A percentile compares a stretch with the other conserved stretches of the same genome.
Evolutionary conservation across 148 eudicot genomes (phyloP).

Genomic region (Camellia granthamiana): DNA sequence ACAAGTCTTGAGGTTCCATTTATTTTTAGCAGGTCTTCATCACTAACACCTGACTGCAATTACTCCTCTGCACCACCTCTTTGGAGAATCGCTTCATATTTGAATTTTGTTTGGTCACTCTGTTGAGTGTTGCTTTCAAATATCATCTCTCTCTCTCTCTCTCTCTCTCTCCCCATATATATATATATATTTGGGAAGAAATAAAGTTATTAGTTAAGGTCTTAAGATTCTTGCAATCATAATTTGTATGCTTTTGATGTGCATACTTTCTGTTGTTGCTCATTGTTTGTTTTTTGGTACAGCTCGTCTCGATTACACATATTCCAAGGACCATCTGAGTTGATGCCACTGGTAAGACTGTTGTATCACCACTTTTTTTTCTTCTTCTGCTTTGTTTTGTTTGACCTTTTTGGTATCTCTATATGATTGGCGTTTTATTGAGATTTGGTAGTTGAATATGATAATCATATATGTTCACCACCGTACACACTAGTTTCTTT

Average conservation of each 20-base stretch:
- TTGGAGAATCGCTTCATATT: background rate
- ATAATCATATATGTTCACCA: background rate
- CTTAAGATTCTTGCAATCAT: background rate
- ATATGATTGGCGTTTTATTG: background rate
- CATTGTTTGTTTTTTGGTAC: conserved; percentile 8
- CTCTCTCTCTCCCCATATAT: background rate
- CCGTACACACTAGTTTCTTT: background rate
- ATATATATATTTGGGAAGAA: background rate
- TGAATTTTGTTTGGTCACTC: too few relatives aligned
- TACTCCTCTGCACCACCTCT: too few relatives aligned
- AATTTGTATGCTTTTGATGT: background rate
- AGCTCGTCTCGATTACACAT: conserved; percentile 93
- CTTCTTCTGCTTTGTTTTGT: background rate
- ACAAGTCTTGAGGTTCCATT: too few relatives aligned
- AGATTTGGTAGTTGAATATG: background rate
- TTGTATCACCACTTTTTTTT: background rate
- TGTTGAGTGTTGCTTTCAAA: too few relatives aligned
- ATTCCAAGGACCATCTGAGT: conserved; percentile 90
- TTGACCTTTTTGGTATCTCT: background rate
- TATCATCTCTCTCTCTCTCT: too few relatives aligned
- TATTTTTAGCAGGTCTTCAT: too few relatives aligned
- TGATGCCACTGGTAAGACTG: conserved; percentile 86
- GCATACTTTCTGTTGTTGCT: conserved; percentile 4
- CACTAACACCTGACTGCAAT: too few relatives aligned
- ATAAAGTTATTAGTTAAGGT: background rate